Base-by-base conservation (phyloP, 2,329 filamentous ascomycete species). In the Rhynchosporium agropyri region DNA sequence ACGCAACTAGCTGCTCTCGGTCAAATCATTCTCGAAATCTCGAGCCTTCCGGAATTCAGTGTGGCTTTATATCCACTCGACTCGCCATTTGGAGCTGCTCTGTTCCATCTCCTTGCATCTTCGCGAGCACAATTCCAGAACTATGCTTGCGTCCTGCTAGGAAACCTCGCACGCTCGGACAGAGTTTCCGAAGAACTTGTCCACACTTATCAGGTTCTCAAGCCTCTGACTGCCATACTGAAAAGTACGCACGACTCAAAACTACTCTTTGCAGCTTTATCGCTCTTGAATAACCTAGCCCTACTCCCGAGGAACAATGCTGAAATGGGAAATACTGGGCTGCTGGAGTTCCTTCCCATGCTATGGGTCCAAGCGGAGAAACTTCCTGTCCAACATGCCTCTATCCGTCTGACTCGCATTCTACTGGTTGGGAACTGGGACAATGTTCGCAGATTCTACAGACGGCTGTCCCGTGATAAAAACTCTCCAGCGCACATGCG, bases 401-500 rank as follows among this genome's bases (percentile, higher is more conserved):
- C 50, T 15, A 53, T 53, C 13, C 50, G 50, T 13, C n/a, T 53
- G 3, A 53, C 50, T n/a, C 50, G 50, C 31, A 53, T 6, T 20
- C 50, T 53, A 2, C 31, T 53, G 3, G 50, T 53, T 53, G 31
- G 50, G 3, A 53, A n/a, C 15, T 53, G 50, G 50, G 50, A 53
- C 7, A 53, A 53, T 15, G 50, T 53, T 9, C 50, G 50, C 50
- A 53, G 50, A 53, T 53, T 53, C 50, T 53, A 53, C 31, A 29
- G 50, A 6, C 50, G 50, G 38, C n/a, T 53, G n/a, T 53, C 50
- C 5, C 50, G 50, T 3, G 50, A 53, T 33, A 53, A 53, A 13
- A 33, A 53, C n/a, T 53, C 50, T 20, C 50, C 50, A 2, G 50
- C 50, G 5, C 50, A 53, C 13, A 53, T 53, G 50, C 50, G 50